Base-by-base conservation (phyloP, 768 basidiomycete species). In the Mycena kentingensis region DNA sequence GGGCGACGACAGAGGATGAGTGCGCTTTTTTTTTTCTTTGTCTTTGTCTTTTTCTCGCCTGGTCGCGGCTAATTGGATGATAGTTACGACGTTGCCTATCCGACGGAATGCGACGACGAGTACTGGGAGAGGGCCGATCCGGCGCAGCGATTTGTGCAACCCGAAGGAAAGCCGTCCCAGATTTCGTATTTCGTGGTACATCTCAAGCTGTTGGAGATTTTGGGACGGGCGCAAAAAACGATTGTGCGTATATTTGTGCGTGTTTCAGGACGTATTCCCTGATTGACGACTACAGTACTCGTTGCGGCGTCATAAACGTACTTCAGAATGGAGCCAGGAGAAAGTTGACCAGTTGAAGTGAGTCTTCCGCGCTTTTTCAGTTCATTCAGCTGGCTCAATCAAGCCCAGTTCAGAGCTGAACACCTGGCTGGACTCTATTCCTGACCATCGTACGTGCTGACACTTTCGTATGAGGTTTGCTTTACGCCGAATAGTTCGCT, bases 31-130 rank as follows among this genome's bases (percentile, higher is more conserved):
- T n/a, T 22, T 32, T 3, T 1, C 25, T 11, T 12, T 13, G 5
- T 34, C 21, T n/a, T 28, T 19, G n/a, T 31, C 25, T 18, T 2
- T 16, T n/a, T n/a, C n/a, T n/a, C n/a, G n/a, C n/a, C n/a, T n/a
- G n/a, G n/a, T n/a, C n/a, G n/a, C 7, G 34, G 2, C 27, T 37
- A 5, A 54, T 10, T 32, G 35, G 78, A 78, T 57, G 77, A 13
- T 19, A 58, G 57, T 29, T 51, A 83, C 48, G 83, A 85, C 51
- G 67, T 79, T 8, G 81, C 82, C 32, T 73, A 75, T 11, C 82
- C 84, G 2, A 61, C 76, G 0, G 79, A 81, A 10, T 77, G 79
- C 5, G 84, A 85, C 48, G 83, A 85, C 59, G 82, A 84, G 34
- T 84, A 77, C 45, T 85, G 83, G 82, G 72, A 73, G 5, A 67